phyloP scores from a whole-genome alignment of 768 basidiomycete genomes.

The Cystobasidium tubakii region DNA sequence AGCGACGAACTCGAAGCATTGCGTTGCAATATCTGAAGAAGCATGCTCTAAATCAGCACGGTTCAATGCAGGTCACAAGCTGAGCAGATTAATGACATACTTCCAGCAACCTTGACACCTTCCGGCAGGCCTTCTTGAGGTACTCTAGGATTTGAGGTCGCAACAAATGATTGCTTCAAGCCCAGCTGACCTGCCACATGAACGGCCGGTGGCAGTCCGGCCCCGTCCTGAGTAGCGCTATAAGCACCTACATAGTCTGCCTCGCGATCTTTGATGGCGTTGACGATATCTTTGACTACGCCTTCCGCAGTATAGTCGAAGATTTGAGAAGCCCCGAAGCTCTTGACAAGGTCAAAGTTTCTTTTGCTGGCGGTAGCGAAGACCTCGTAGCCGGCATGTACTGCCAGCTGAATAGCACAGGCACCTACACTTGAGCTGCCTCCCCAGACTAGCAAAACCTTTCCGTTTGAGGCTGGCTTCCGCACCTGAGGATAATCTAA shows the following conservation, averaged over 20 bases:
- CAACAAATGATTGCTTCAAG: background rate
- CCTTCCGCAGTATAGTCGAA: background rate
- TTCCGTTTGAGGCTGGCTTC: background rate
- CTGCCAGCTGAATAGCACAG: conserved; percentile 36
- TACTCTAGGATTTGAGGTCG: background rate
- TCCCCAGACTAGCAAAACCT: conserved; percentile 27
- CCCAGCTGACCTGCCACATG: background rate
- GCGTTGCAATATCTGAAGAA: background rate
- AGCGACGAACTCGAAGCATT: background rate
- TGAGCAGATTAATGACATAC: background rate
- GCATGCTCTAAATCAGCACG: background rate
- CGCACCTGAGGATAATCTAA: background rate
- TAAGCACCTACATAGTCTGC: conserved; percentile 6
- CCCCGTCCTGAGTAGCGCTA: background rate
- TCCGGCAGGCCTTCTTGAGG: background rate
- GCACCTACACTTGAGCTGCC: conserved; percentile 13
- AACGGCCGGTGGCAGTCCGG: background rate
- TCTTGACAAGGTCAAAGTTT: conserved; percentile 44
- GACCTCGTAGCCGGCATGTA: conserved; percentile 36
- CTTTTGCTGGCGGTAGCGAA: conserved; percentile 29
- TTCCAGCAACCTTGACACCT: background rate
- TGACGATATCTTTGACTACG: background rate
- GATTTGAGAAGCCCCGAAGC: conserved; percentile 2
- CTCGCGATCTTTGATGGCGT: background rate
- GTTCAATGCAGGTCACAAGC: no score